phyloP scores from a whole-genome alignment of 495 filamentous ascomycete genomes.

The Trichoderma orchidacearum region DNA sequence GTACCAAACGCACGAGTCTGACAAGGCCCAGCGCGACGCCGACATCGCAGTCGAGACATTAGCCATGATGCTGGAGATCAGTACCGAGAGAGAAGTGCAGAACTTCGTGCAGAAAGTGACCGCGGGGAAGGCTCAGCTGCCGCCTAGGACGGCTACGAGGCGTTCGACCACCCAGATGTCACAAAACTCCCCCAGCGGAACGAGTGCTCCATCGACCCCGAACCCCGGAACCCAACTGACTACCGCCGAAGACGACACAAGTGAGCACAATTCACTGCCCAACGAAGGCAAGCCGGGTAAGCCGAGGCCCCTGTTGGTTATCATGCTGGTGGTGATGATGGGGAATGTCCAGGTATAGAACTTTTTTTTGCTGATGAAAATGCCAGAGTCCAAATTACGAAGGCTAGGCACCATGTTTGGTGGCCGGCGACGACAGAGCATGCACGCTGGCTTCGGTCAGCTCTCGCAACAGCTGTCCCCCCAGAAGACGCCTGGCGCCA shows the following conservation, averaged over 20 bases:
- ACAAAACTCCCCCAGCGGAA: constrained; percentile 15
- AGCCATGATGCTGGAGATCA: constrained; percentile 74
- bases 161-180: constrained; percentile 21
- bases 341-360: not conserved
- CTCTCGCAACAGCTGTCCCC: constrained; percentile 28
- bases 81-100: constrained; percentile 81
- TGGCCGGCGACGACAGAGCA: constrained; percentile 42
- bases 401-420: constrained; percentile 74
- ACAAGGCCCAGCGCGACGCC: constrained; percentile 68
- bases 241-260: constrained; percentile 36
- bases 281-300: constrained; percentile 34
- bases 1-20: constrained; percentile 82
- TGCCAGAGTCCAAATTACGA: constrained; percentile 35
- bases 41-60: constrained; percentile 68
- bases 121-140: constrained; percentile 33
- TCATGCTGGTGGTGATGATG: too few relatives aligned
- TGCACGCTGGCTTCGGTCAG: constrained; percentile 36
- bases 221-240: constrained; percentile 4
- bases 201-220: constrained; percentile 15
- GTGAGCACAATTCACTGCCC: constrained; percentile 42
- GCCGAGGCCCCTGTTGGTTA: too few relatives aligned
- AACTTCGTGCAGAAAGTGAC: constrained; percentile 50
- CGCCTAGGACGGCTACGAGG: constrained; percentile 23
- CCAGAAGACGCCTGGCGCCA: constrained; percentile 27
- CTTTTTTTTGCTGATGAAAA: not conserved